Conservation (phyloP, 2,329 filamentous ascomycete genomes). For the Didymella sp. region DNA sequence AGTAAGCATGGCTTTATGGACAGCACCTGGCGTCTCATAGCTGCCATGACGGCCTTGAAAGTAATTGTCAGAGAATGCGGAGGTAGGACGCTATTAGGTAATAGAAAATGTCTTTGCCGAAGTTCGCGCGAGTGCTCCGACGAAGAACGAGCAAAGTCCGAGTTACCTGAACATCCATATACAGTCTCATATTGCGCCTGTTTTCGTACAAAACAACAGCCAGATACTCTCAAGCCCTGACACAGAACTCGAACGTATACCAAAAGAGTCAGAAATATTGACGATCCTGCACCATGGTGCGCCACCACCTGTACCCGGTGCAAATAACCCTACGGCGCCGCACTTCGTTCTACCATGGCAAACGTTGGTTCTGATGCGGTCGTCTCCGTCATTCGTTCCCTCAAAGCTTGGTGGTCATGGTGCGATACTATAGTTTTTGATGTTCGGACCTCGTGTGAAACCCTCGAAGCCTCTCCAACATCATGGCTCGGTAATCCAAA, state of each 20-base stretch:
- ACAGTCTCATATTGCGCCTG: background rate
- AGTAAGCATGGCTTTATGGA: background rate
- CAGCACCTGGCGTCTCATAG: background rate
- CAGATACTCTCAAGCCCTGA: background rate
- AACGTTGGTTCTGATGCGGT: background rate
- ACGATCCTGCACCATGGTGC: no score
- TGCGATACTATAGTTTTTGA: background rate
- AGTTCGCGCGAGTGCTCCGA: conserved; percentile 13
- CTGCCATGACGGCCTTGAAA: background rate
- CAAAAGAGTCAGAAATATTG: background rate
- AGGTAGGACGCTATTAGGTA: conserved; percentile 30
- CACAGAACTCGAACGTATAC: background rate
- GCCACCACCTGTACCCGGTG: background rate
- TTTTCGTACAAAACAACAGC: background rate
- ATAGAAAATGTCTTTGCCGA: conserved; percentile 18
- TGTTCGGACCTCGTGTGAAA: background rate
- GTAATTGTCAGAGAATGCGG: conserved; percentile 20
- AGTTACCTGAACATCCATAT: background rate
- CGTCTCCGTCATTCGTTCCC: background rate
- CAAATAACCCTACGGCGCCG: no score
- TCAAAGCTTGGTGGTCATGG: no score
- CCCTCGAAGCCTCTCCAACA: background rate
- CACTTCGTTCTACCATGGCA: background rate
- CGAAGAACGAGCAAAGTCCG: conserved; percentile 9
- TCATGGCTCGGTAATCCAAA: background rate